Evolutionary conservation across 2,329 filamentous ascomycete species (phyloP), one percentile per base, ranked within the genome.

Genomic region (Penicillium nordicum): DNA sequence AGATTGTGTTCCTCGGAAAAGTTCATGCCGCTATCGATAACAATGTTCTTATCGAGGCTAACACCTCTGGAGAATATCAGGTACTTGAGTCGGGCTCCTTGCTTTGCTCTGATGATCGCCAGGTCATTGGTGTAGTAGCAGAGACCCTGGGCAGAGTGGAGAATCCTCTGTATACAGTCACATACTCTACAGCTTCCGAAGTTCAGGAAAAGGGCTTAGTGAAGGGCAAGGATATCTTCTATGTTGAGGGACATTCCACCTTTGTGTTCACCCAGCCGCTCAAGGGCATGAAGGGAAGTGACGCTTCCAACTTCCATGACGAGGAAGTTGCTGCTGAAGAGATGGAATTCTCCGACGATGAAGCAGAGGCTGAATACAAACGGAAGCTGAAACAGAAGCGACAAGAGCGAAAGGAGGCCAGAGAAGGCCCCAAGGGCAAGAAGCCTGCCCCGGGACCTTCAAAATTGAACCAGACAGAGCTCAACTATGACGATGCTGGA

Each of bases 311-410:
- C 70, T 82, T 96, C 53, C 89, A 96, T 73, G 94, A 97, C 64
- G 94, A 99, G 72, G 93, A 97, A 76, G 83, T 92, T 8, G 86
- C 78, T 16, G 88, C 89, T 32, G 90, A 96, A 37, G 93, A 97
- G 71, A 84, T 91, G 65, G 94, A 97, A 70, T 97, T 97, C 72
- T 97, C 93, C 0, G 94, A 99, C 64, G 94, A 99, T 67, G 94
- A 99, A 75, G 89, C 90, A 64, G 94, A 99, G 74, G 88, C 88
- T 8, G 90, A 92, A 65, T 85, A 91, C 70, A 95, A 88, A 76
- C 79, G 83, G 55, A 81, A 82, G 57, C 66, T 85, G 50, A 92
- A 92, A 74, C 82, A 86, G 60, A 88, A 88, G 74, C 84, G 82
- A 66, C 77, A 79, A 57, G 79, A 78, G 52, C 84, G 80, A 68